These are phyloP conservation scores for Phellopilus nigrolimitatus DNA, from an alignment of 1,284 basidiomycete species.

Conservation along the genomic window DNA sequence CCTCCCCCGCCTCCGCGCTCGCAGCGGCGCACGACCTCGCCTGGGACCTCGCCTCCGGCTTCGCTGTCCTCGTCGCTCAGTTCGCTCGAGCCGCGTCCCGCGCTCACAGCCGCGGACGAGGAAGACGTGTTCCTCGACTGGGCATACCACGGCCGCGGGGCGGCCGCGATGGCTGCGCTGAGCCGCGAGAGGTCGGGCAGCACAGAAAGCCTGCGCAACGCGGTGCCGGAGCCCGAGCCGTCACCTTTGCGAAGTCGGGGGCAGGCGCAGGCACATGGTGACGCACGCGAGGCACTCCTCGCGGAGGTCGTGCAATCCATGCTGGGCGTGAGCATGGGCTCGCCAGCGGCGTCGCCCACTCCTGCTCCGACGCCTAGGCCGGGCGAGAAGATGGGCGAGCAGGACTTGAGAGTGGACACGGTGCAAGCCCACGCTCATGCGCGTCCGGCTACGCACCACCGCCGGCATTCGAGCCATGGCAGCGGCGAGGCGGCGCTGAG, in stretches of 20 bases:
- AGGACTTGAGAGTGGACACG: no score
- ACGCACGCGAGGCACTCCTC: not conserved
- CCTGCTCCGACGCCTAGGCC: no score
- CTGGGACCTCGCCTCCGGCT: not conserved
- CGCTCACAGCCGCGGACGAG: no score
- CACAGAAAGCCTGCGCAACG: no score
- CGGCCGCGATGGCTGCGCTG: not conserved
- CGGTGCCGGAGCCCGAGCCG: not conserved
- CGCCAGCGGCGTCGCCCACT: no score
- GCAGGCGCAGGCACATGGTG: not conserved
- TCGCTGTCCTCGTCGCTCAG: not conserved
- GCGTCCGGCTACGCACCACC: not conserved
- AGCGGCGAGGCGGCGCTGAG: conserved; percentile 17
- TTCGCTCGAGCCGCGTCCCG: not conserved
- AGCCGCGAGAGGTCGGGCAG: no score
- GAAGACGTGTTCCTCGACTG: no score
- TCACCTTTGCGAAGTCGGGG: not conserved
- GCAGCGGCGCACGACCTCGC: no score
- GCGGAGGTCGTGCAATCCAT: conserved; percentile 10
- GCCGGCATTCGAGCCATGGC: conserved; percentile 12
- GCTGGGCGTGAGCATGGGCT: not conserved
- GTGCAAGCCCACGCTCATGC: no score
- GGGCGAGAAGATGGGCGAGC: no score
- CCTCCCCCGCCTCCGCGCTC: conserved; percentile 17
- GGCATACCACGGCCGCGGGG: no score